Base-by-base conservation (phyloP, 768 basidiomycete genomes). In the Multifurca ochricompacta region DNA sequence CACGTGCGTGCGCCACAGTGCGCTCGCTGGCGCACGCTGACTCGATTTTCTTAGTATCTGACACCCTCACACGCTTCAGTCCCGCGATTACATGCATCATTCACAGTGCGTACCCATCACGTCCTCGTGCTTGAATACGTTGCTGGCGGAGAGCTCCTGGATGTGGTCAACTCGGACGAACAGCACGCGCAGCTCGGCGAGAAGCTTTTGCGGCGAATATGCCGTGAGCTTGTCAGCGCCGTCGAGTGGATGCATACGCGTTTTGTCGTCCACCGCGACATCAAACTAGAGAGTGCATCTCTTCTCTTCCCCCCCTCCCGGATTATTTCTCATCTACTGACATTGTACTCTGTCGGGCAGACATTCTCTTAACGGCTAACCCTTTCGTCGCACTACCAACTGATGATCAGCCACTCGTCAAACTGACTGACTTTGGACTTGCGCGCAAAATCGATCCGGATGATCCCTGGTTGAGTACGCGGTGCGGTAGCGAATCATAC, bases 401-500 rank as follows among this genome's bases (percentile, higher is more conserved):
- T 10, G 56, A 68, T 1, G 43, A 23, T 16, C 36, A 31, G 10
- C 59, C 59, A 1, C 74, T 92, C 6, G 73, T 93, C 69, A 91
- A 91, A 65, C 74, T 93, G 8, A 86, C 87, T 39, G 91, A 95
- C 66, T 95, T 93, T 64, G 91, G 91, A 6, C 78, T 95, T n/a
- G 82, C 89, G 14, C 77, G 90, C 25, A 91, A 91, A 68, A 82
- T 92, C 60, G 80, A 87, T 62, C 76, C 82, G 13, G 69, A 75
- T 4, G 62, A 72, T 1, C 85, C 84, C 1, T 69, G 82, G 14
- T 73, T 93, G 10, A 75, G 76, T 16, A 93, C 91, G 10, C 79
- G 91, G 1, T 95, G 91, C 67, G 91, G 91, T 6, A 86, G 83
- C 27, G 91, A 95, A 66, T 86, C 85, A 0, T 93, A 93, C 68